Conservation (phyloP, 139 green algal species). For the Zygnema cylindricum region DNA sequence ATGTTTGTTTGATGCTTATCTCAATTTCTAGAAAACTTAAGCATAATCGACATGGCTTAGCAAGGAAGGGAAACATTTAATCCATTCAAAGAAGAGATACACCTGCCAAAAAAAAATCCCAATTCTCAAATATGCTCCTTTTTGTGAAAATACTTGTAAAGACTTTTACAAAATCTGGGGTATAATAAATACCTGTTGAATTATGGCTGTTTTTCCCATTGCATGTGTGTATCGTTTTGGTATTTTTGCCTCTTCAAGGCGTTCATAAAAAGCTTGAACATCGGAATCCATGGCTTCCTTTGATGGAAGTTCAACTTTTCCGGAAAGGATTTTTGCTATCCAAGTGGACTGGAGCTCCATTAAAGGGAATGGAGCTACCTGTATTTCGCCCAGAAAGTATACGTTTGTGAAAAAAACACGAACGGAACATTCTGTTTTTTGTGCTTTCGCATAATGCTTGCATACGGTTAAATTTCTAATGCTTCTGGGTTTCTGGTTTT, state of each 20-base stretch:
- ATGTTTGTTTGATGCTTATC: not conserved
- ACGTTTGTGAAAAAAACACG: too few species aligned
- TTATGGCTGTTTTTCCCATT: conserved; percentile 10
- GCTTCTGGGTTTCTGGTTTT: too few species aligned
- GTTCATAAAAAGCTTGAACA: conserved; percentile 6
- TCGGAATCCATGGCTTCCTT: conserved; percentile 26
- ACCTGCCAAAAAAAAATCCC: not conserved
- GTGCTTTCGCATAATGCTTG: too few species aligned
- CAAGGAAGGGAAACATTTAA: too few species aligned
- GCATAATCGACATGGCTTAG: too few species aligned
- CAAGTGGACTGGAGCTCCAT: conserved; percentile 46
- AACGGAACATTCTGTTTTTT: too few species aligned
- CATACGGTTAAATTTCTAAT: too few species aligned
- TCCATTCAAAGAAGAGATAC: too few species aligned
- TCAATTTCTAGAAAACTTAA: conserved; percentile 2
- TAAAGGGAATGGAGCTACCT: conserved; percentile 54
- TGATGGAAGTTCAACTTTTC: conserved; percentile 12
- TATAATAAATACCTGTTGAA: conserved; percentile 34
- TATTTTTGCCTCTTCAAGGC: conserved; percentile 9
- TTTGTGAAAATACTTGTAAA: not conserved
- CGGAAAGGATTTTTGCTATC: conserved; percentile 37
- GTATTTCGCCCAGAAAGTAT: not conserved
- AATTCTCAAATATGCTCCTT: not conserved
- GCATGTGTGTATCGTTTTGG: conserved; percentile 27
- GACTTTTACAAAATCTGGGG: not conserved